Conservation (phyloP, 257 asterid genomes). For the Handroanthus guayacan region DNA sequence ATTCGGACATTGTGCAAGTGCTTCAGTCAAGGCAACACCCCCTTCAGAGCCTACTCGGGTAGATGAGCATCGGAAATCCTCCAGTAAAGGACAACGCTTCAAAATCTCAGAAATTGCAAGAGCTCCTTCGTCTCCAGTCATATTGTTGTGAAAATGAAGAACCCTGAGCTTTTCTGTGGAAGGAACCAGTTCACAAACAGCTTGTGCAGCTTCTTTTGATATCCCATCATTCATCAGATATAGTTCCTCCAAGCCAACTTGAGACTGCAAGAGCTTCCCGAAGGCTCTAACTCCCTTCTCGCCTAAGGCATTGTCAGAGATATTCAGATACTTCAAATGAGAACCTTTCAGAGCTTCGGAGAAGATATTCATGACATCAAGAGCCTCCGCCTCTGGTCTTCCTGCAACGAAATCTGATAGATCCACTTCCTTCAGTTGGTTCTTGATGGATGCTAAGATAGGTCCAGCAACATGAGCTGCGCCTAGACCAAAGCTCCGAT, state of each 20-base stretch:
- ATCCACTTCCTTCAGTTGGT: constrained; percentile 89
- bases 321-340: constrained; percentile 72
- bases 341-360: constrained; percentile 91
- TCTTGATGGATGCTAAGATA: constrained; percentile 71
- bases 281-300: constrained; percentile 96
- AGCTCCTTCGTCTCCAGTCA: constrained; percentile 99
- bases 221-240: constrained; percentile 91
- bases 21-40: constrained; percentile 83
- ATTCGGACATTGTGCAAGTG: constrained; percentile 66
- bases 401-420: constrained; percentile 97
- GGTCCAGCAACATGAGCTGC: constrained; percentile 91
- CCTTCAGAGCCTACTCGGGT: constrained; percentile 90
- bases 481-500: constrained; percentile 83
- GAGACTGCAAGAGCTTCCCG: constrained; percentile 79
- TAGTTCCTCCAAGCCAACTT: constrained; percentile 76
- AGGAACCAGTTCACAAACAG: constrained; percentile 86
- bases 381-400: constrained; percentile 93
- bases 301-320: constrained; percentile 93
- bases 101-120: constrained; percentile 75
- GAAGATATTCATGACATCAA: constrained; percentile 90
- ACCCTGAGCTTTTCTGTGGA: constrained; percentile 68
- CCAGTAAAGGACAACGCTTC: constrained; percentile 71
- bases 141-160: constrained; percentile 92
- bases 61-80: constrained; percentile 93
- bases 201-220: constrained; percentile 93